Conservation (phyloP, 306 rosid species). For the Casuarina equisetifolia region DNA sequence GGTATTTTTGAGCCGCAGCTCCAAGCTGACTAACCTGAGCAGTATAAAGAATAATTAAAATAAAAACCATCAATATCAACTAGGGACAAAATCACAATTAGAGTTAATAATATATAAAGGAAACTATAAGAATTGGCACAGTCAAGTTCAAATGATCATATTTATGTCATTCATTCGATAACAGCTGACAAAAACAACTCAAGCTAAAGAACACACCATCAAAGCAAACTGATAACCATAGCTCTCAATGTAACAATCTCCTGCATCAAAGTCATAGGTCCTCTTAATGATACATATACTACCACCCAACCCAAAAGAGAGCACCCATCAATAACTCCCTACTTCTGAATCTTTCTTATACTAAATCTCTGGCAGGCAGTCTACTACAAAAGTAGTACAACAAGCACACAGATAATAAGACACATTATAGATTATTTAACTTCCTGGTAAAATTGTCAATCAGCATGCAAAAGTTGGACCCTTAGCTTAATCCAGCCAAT, state of each 20-base stretch:
- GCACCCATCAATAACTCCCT: neutral
- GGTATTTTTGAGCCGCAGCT: slow-evolving; percentile 94
- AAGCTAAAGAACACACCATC: too few relatives aligned
- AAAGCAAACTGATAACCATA: neutral
- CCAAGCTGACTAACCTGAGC: slow-evolving; percentile 94
- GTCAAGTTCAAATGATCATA: neutral
- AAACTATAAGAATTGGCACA: neutral
- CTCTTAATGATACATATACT: neutral
- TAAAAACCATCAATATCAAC: slow-evolving; percentile 9
- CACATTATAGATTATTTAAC: neutral
- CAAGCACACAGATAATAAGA: neutral
- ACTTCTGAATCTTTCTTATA: neutral
- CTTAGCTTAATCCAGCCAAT: too few relatives aligned
- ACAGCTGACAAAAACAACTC: too few relatives aligned
- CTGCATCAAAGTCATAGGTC: neutral
- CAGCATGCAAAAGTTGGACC: too few relatives aligned
- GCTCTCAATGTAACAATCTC: neutral
- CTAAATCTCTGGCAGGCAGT: slow-evolving; percentile 2
- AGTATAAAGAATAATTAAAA: slow-evolving; percentile 8
- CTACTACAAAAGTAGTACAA: neutral
- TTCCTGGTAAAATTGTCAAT: neutral
- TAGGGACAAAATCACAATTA: neutral
- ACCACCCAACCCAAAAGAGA: neutral
- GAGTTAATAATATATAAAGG: neutral
- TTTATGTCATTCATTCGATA: neutral